These are phyloP conservation scores for Astraeus odoratus DNA, from an alignment of 768 basidiomycete genomes.

Conservation along the genomic window DNA sequence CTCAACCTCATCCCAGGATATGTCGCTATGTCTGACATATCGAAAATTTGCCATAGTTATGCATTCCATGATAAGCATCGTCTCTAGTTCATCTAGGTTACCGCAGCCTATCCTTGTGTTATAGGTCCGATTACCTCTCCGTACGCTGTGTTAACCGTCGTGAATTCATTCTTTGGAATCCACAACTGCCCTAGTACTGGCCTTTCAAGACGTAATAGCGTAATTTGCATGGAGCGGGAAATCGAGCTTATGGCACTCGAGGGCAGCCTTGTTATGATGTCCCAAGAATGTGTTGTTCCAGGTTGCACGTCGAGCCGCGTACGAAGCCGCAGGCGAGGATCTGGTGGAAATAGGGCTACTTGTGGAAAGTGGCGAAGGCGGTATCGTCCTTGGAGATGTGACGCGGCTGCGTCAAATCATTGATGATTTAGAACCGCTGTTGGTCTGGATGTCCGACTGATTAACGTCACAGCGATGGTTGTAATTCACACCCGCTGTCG, in stretches of 20 bases:
- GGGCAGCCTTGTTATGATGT: constrained; percentile 84
- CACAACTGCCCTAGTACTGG: too few relatives aligned
- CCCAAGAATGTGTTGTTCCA: constrained; percentile 63
- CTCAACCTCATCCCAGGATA: background rate
- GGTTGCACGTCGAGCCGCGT: constrained; percentile 54
- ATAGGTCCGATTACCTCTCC: too few relatives aligned
- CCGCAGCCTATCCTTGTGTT: too few relatives aligned
- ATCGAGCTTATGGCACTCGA: constrained; percentile 85
- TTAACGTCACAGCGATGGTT: constrained; percentile 52
- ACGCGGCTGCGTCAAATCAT: constrained; percentile 73
- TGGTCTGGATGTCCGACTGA: background rate
- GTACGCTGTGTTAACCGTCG: too few relatives aligned
- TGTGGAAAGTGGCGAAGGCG: constrained; percentile 36
- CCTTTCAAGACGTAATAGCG: constrained; percentile 91
- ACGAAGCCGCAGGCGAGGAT: constrained; percentile 51
- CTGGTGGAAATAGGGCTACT: constrained; percentile 5
- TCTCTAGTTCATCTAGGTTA: too few relatives aligned
- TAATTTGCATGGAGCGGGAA: constrained; percentile 67
- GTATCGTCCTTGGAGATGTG: constrained; percentile 79
- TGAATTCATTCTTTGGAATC: too few relatives aligned
- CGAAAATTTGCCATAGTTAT: constrained; percentile 68
- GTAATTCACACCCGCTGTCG: constrained; percentile 74
- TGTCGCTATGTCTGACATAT: constrained; percentile 6
- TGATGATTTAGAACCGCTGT: constrained; percentile 74
- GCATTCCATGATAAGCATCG: too few relatives aligned